These are phyloP conservation scores for Alternaria viburni DNA, from an alignment of 2,329 filamentous ascomycete genomes.

Conservation along the genomic window DNA sequence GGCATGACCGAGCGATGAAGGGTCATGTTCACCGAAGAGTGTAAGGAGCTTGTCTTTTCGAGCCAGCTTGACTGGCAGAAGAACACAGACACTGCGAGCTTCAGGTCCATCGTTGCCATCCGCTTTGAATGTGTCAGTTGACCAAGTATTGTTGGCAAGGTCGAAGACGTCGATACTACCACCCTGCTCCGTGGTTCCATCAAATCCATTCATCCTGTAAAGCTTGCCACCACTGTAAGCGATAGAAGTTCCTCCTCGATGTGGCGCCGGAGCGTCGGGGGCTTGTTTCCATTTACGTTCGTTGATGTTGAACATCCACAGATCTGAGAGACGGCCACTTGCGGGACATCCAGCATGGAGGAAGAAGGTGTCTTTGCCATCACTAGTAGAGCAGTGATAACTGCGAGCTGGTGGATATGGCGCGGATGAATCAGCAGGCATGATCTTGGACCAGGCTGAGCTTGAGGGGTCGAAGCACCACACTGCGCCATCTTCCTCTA, in stretches of 20 bases:
- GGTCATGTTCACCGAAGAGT: conserved; percentile 62
- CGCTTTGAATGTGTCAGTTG: conserved; percentile 43
- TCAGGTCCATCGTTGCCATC: conserved; percentile 56
- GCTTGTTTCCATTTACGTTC: conserved; percentile 71
- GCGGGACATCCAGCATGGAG: conserved; percentile 78
- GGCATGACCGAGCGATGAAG: conserved; percentile 59
- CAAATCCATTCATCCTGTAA: conserved; percentile 82
- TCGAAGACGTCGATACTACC: conserved; percentile 71
- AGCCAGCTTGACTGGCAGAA: conserved; percentile 52
- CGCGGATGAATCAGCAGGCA: conserved; percentile 58
- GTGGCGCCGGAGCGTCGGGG: conserved; percentile 69
- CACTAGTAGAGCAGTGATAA: conserved; percentile 71
- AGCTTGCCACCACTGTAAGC: conserved; percentile 68
- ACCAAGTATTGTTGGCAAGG: conserved; percentile 50
- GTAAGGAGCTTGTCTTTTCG: conserved; percentile 54
- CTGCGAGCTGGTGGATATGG: conserved; percentile 69
- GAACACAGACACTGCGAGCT: conserved; percentile 57
- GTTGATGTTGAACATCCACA: conserved; percentile 78
- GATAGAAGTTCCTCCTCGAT: conserved; percentile 72
- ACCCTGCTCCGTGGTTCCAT: conserved; percentile 72
- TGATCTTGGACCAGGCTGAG: conserved; percentile 69
- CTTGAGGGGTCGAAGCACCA: conserved; percentile 75
- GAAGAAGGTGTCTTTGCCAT: conserved; percentile 72
- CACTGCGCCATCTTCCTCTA: conserved; percentile 76
- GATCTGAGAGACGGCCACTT: conserved; percentile 68